Base-by-base conservation (phyloP, 306 rosid species). In the Trichosanthes cucumerina region DNA sequence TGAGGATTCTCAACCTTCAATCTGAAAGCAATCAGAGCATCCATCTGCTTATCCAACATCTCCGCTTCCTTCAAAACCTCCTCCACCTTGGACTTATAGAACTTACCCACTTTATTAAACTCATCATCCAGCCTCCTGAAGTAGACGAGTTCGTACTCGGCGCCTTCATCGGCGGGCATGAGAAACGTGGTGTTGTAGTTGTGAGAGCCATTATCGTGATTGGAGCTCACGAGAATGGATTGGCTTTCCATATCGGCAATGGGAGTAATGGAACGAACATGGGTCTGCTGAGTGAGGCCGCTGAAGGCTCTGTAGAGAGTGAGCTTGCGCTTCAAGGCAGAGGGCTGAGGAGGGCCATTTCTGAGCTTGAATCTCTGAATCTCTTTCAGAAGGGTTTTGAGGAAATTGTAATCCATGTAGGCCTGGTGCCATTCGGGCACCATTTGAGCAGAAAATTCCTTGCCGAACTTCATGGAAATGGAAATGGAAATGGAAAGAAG, bases 371-470 rank as follows among this genome's bases (percentile, higher is more conserved):
- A 63, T 6, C 18, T 23, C 7, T 78, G 87, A 28, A 89, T 79
- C 0, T 86, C 83, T 63, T 91, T 88, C 78, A 91, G 21, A 65
- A 89, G 78, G 63, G 89, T 14, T 41, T 89, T 91, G 0, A 89
- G 79, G 57, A 75, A 34, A 54, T 49, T 60, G 62, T 89, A 91
- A 36, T 89, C 79, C 91, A 88, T 88, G 91, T 91, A 91, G 19
- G 96, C 96, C 72, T 83, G 84, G 24, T 84, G 86, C 96, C 96
- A 91, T 79, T 91, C 96, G 7, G 92, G 89, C 82, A 89, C 93
- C 89, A 89, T 80, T 78, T 89, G 93, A 28, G 86, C 28, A 1
- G 24, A 58, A 18, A 86, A 88, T 76, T 91, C 89, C 86, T 88
- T 88, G 65, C 93, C 92, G 78, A 91, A 91, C 88, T 91, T 91